phyloP scores from a whole-genome alignment of 331 rosid species.

The Ulmus americana region DNA sequence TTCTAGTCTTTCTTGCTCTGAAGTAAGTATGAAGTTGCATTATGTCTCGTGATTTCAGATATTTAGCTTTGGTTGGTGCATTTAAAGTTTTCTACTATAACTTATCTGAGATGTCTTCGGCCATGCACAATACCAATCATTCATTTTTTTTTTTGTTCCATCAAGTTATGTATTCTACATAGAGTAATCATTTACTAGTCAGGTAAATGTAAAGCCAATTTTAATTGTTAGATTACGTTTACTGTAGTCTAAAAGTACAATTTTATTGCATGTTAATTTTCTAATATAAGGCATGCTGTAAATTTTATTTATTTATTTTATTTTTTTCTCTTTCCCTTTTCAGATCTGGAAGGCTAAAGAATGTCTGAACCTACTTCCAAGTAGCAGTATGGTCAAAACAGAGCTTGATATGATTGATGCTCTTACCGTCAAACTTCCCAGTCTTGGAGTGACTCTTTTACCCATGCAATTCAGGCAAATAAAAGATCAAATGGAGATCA shows the following conservation, averaged over 20 bases:
- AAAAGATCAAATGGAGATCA: conserved; percentile 87
- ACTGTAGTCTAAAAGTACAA: neutral
- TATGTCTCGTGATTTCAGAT: conserved; percentile 4
- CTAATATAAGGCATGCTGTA: conserved; percentile 25
- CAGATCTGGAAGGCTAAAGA: conserved; percentile 99
- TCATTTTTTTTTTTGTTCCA: neutral
- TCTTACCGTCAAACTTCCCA: conserved; percentile 75
- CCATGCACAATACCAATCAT: neutral
- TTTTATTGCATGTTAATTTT: neutral
- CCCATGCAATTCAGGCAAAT: conserved; percentile 94
- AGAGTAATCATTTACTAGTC: neutral
- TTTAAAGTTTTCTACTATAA: neutral
- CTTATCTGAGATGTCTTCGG: neutral
- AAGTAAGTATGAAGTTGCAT: conserved; percentile 54
- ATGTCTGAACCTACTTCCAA: conserved; percentile 73
- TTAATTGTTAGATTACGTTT: neutral
- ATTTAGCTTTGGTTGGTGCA: neutral
- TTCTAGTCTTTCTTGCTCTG: conserved; percentile 82
- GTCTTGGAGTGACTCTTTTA: conserved; percentile 87
- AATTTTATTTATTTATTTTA: conserved; percentile 4
- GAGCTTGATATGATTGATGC: conserved; percentile 87
- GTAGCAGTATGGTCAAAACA: conserved; percentile 56
- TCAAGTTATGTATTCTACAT: neutral
- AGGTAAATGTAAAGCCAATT: neutral
- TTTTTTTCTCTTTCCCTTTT: neutral